Percentiles rank a stretch among this genome's conserved stretches.
Conservation (phyloP, 305 asterid genomes). For the Euphrasia arctica region DNA sequence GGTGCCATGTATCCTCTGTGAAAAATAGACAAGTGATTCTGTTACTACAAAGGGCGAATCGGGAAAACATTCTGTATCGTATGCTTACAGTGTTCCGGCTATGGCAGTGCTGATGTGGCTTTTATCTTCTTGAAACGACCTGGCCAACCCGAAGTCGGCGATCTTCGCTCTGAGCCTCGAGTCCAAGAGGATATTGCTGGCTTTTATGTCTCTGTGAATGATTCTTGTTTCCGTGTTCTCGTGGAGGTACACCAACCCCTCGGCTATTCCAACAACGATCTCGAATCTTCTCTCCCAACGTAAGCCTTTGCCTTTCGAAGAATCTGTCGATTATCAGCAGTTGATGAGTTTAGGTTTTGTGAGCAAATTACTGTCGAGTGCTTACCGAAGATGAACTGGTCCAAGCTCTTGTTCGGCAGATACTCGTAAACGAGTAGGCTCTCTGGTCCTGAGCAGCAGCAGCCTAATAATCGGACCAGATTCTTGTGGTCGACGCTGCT, state of each 20-base stretch:
- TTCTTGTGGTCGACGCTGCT: constrained; percentile 68
- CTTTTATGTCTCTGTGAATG: constrained; percentile 75
- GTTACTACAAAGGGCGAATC: background rate
- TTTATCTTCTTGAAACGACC: constrained; percentile 74
- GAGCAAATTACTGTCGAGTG: background rate
- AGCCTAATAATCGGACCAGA: constrained; percentile 63
- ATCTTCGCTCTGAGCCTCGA: constrained; percentile 55
- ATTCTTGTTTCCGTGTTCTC: constrained; percentile 60
- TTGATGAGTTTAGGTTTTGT: too few relatives aligned
- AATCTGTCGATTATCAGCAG: constrained; percentile 39
- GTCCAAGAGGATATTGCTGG: constrained; percentile 75
- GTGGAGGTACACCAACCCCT: constrained; percentile 74
- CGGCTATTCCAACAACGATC: constrained; percentile 66
- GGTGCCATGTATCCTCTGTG: constrained; percentile 94
- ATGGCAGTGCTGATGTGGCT: constrained; percentile 82
- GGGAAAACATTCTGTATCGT: background rate
- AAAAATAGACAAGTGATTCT: background rate
- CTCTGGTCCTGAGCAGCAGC: constrained; percentile 81
- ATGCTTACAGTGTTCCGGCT: constrained; percentile 76
- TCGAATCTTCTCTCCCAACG: constrained; percentile 66
- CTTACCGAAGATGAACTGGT: constrained; percentile 69
- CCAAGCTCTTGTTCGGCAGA: constrained; percentile 68
- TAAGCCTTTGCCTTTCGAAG: constrained; percentile 45
- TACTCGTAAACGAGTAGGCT: constrained; percentile 78
- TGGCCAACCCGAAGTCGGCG: constrained; percentile 87